A percentile compares a stretch with the other conserved stretches of the same genome.
Conservation (phyloP, 305 asterid genomes). For the Striga hermonthica region DNA sequence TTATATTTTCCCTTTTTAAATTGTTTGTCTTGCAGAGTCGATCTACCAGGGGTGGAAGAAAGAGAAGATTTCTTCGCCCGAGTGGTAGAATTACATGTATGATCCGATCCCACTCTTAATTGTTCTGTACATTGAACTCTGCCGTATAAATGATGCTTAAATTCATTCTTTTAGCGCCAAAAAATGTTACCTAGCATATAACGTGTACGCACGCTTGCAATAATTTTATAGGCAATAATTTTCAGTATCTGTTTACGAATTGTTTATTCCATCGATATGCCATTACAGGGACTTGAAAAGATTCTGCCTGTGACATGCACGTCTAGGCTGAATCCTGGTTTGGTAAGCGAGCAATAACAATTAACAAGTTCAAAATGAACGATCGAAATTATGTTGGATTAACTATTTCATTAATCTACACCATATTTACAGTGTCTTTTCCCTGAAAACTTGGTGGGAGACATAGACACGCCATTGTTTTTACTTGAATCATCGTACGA, state of each 20-base stretch:
- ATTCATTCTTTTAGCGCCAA: too few relatives aligned
- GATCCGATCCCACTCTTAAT: too few relatives aligned
- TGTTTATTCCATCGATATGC: too few relatives aligned
- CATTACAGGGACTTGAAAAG: constrained; percentile 31
- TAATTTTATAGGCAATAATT: too few relatives aligned
- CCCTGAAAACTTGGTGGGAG: constrained; percentile 37
- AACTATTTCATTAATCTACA: neutral
- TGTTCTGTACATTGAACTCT: too few relatives aligned
- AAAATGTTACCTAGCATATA: too few relatives aligned
- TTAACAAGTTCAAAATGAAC: too few relatives aligned
- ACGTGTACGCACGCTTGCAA: too few relatives aligned
- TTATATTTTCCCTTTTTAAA: too few relatives aligned
- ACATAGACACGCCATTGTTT: constrained; percentile 42
- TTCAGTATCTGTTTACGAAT: too few relatives aligned
- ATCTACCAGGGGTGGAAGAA: constrained; percentile 24
- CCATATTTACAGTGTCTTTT: constrained; percentile 39
- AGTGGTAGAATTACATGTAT: constrained; percentile 35
- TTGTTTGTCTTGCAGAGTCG: constrained; percentile 24
- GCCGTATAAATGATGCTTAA: too few relatives aligned
- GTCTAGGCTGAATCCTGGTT: constrained; percentile 34
- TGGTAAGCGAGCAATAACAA: constrained; percentile 33
- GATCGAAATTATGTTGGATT: neutral
- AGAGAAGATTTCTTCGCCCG: constrained; percentile 26
- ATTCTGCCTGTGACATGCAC: constrained; percentile 42
- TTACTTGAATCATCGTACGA: constrained; percentile 42